Base-by-base conservation (phyloP, 2,329 filamentous ascomycete genomes). In the Botryotinia narcissicola region DNA sequence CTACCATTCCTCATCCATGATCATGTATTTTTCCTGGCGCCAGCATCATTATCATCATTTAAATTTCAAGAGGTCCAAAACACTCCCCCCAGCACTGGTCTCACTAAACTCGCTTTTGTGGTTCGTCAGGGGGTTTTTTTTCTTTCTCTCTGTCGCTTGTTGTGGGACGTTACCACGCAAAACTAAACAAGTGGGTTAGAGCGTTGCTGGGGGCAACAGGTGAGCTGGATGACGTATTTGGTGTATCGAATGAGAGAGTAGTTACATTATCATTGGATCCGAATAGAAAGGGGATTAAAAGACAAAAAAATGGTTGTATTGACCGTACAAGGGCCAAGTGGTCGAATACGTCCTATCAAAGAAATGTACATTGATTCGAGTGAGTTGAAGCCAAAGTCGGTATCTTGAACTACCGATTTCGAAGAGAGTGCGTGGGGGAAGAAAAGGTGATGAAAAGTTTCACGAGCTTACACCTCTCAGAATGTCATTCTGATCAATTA, bases 201-300 rank as follows among this genome's bases (percentile, higher is more conserved):
- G 37, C 61, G 37, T 63, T 63, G 61, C 61, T 63, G 25, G n/a
- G 25, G 37, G 61, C 61, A 44, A 63, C 61, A 16, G 25, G 22
- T 44, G 25, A 63, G 14, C 37, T n/a, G n/a, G 25, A 42, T 63
- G 61, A 63, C 61, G 37, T 63, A 44, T 18, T 29, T 29, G 61
- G 40, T 20, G 22, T 42, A 25, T 63, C 9, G 16, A 18, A 18
- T 44, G 37, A 29, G 61, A 63, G 14, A 44, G 22, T n/a, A 8
- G 25, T 29, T 63, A 63, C 25, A 44, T 3, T 42, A 42, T 40
- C 14, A 61, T 40, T 61, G 35, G 35, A 42, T 20, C 14, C 8
- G 35, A 35, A 44, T 29, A 14, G 37, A 20, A 44, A 29, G 37
- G 35, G 37, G 37, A n/a, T 44, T 1, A 60, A 40, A 40, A 6